Evolutionary conservation across 2,329 filamentous ascomycete species (phyloP), one percentile per base, ranked within the genome.

Genomic region (Nannizzia gypsea): DNA sequence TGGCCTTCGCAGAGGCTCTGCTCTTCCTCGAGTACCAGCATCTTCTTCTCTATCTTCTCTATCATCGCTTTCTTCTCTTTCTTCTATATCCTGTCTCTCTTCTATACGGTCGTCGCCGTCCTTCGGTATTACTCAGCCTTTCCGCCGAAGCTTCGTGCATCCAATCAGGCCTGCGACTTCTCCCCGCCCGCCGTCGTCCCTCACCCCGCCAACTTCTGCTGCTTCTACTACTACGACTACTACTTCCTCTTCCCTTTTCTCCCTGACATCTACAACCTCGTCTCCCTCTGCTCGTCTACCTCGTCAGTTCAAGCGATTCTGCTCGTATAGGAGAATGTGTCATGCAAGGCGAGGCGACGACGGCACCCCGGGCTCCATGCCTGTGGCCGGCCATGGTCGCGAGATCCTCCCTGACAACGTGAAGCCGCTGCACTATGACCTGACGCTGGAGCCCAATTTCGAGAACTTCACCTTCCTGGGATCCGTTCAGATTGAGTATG

Each of bases 381-480:
- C 85, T 70, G 78, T 87, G 66, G 31, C 36, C 38, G 75, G 80
- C 58, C 80, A 82, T 66, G 84, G 83, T 64, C 86, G 92, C 68
- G 88, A 95, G 78, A 86, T 97, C 65, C 81, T 97, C 67, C 93
- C 92, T 58, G 85, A 86, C 75, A 95, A 96, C 70, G 90, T 96
- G 69, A 87, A 92, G 73, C 91, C 92, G n/a, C 76, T 81, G 42
- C 90, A 97, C 77, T 97, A 97, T 76, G 84, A 95, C 73, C 76
- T 97, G 67, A 93, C 89, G 1, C 80, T 97, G 63, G 93, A 97
- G 77, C 90, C 92, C 59, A 84, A 96, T 77, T 88, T 97, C 67
- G 81, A 88, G 67, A 90, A 87, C 65, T 90, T 93, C 74, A 90
- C 84, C 64, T 97, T 92, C 72, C 83, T 92, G 62, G 92, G 92